Conservation (phyloP, 257 asterid genomes). For the Nicotiana tomentosiformis region DNA sequence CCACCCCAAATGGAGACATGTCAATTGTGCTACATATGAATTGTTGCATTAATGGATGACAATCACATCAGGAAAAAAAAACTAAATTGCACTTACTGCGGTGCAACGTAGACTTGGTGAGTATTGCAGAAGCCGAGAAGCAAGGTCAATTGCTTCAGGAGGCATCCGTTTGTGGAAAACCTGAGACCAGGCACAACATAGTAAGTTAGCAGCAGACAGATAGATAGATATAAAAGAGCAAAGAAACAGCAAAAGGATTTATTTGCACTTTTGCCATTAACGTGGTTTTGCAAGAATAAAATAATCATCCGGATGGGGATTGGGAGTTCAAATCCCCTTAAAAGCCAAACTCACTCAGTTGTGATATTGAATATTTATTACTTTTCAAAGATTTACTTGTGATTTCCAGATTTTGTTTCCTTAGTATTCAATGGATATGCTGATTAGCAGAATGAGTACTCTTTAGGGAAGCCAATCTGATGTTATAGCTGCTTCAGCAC, state of each 20-base stretch:
- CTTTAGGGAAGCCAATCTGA: neutral
- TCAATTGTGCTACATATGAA: neutral
- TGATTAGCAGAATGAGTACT: neutral
- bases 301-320: neutral
- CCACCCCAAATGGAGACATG: neutral
- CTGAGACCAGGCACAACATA: constrained; percentile 25
- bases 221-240: neutral
- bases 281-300: neutral
- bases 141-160: constrained; percentile 94
- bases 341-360: neutral
- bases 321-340: neutral
- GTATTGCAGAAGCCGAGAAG: constrained; percentile 90
- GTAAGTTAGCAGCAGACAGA: neutral
- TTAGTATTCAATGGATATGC: neutral
- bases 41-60: neutral
- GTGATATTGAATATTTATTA: neutral
- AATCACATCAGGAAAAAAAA: neutral
- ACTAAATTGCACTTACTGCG: constrained; percentile 58
- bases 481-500: neutral
- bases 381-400: neutral
- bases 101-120: constrained; percentile 96
- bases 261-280: neutral
- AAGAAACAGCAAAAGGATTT: neutral
- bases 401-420: neutral
- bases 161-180: constrained; percentile 95